phyloP scores from a whole-genome alignment of 192 early-diverging fungal genomes.

The Entomortierella parvispora region DNA sequence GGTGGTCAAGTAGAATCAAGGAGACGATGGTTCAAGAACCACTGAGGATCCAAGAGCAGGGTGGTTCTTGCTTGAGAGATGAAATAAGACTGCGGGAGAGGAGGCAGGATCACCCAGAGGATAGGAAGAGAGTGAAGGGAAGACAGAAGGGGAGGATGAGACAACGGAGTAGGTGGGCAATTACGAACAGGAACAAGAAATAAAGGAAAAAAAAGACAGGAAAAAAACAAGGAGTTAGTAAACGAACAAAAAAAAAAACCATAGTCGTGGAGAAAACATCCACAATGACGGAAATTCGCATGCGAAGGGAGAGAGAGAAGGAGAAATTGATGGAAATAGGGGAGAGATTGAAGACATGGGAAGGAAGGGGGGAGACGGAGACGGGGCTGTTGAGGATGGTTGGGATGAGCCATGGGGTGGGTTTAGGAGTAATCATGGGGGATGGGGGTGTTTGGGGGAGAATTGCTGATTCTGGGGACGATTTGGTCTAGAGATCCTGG shows the following conservation, averaged over 20 bases:
- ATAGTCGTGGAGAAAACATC: neutral
- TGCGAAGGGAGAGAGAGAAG: neutral
- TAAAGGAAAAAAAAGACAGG: neutral
- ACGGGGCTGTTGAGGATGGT: no score
- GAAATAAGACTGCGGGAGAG: neutral
- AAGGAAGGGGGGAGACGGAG: neutral
- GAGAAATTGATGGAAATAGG: neutral
- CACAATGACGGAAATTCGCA: neutral
- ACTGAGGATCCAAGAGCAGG: no score
- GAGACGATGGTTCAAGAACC: no score
- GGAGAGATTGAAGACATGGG: neutral
- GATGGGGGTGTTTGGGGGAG: no score
- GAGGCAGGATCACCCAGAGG: neutral
- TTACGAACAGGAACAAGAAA: no score
- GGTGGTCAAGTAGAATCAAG: neutral
- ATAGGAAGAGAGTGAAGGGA: constrained; percentile 23
- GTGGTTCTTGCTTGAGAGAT: neutral
- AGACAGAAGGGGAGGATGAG: neutral
- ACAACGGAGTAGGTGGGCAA: no score
- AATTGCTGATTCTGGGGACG: no score
- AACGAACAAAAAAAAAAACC: neutral
- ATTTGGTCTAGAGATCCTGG: no score
- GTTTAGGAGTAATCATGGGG: no score
- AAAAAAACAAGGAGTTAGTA: neutral
- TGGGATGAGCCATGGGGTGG: no score